Conservation (phyloP, 441 rosid species). For the Bruguiera hainesii region DNA sequence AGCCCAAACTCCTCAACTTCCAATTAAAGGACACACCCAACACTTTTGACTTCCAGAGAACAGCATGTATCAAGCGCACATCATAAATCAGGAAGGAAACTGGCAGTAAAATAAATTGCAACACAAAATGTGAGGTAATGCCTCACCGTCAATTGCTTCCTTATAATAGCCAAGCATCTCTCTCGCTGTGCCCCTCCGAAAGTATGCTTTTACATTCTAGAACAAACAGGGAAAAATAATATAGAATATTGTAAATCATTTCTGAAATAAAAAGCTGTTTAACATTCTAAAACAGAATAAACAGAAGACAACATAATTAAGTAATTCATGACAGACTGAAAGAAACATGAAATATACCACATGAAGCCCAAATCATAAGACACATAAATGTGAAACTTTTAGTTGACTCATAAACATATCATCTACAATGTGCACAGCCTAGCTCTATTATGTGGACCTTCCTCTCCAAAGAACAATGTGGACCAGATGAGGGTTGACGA, state of each 20-base stretch:
- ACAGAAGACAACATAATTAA: neutral
- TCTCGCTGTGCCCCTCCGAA: conserved; percentile 93
- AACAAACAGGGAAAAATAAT: conserved; percentile 6
- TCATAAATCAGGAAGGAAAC: neutral
- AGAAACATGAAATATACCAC: neutral
- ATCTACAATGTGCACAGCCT: neutral
- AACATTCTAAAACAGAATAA: neutral
- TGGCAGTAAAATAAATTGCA: neutral
- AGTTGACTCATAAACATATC: neutral
- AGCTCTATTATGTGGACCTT: neutral
- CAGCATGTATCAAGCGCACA: neutral
- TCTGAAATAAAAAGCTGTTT: neutral
- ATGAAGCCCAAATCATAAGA: neutral
- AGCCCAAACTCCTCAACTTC: no score
- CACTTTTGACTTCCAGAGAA: no score
- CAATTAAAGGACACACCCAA: no score
- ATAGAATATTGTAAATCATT: neutral
- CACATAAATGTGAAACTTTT: neutral
- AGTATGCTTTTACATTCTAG: conserved; percentile 83
- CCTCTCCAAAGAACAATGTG: no score
- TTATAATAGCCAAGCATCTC: conserved; percentile 75
- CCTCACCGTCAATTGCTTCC: conserved; percentile 41
- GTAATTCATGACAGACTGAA: neutral
- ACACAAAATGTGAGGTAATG: neutral
- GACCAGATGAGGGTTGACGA: neutral